These are phyloP conservation scores for Aspergillus sp. DNA, from an alignment of 2,329 filamentous ascomycete species.

Conservation along the genomic window DNA sequence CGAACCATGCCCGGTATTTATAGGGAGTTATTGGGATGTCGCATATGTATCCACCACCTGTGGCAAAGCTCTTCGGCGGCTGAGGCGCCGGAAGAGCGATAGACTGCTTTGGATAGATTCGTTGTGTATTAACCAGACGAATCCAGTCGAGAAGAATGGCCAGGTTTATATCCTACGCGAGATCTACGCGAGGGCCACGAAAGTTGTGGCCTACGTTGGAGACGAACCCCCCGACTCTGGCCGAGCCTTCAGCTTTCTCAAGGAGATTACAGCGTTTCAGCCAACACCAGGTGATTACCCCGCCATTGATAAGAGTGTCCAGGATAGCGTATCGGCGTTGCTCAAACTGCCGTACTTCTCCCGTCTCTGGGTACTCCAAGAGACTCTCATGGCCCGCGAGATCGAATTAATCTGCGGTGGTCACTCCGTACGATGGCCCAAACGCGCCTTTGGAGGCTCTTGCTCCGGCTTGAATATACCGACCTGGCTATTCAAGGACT, in stretches of 20 bases:
- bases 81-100: not conserved
- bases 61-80: not conserved
- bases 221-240: not conserved
- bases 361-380: not conserved
- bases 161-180: not conserved
- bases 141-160: not conserved
- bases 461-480: not conserved
- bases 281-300: not conserved
- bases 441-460: not conserved
- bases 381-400: not conserved
- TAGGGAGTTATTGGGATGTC: conserved; percentile 6
- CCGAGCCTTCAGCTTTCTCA: not conserved
- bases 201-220: conserved; percentile 5
- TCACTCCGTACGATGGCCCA: not conserved
- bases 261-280: not conserved
- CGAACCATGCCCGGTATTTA: not conserved
- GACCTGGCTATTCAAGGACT: not conserved
- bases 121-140: not conserved
- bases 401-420: not conserved
- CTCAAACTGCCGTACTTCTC: not conserved
- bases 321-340: not conserved
- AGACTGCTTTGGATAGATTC: conserved; percentile 5
- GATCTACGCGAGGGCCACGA: not conserved
- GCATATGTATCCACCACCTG: not conserved
- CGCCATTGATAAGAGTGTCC: not conserved